A percentile compares a stretch with the other conserved stretches of the same genome.
Evolutionary conservation across 495 filamentous ascomycete species (phyloP).

Genomic region (Cercophora scortea): DNA sequence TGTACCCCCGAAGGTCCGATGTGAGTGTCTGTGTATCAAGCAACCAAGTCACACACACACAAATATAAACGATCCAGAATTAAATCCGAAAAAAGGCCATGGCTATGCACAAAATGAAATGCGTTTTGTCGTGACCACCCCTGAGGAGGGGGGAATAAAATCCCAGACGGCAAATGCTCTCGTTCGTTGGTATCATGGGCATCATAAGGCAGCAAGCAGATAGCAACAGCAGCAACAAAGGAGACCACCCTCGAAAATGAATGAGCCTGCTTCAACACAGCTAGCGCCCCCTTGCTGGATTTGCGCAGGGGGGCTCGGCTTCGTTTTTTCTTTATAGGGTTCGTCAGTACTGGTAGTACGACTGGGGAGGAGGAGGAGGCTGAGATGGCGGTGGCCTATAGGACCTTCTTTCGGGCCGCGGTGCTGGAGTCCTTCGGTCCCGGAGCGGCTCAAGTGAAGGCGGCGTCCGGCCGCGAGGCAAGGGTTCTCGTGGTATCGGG

Average conservation of each 20-base stretch:
- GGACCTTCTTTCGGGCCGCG: conserved; percentile 14
- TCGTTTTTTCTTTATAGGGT: too few relatives aligned
- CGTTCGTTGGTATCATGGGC: conserved; percentile 10
- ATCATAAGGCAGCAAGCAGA: neutral
- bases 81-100: too few relatives aligned
- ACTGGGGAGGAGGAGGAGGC: conserved; percentile 19
- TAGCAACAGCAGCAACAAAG: conserved; percentile 1
- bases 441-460: conserved; percentile 23
- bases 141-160: neutral
- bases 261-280: too few relatives aligned
- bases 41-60: too few relatives aligned
- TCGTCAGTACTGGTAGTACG: conserved; percentile 14
- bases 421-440: conserved; percentile 25
- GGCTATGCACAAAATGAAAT: too few relatives aligned
- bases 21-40: too few relatives aligned
- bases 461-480: conserved; percentile 23
- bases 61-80: too few relatives aligned
- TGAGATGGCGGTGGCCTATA: conserved; percentile 19
- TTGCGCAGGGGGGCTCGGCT: too few relatives aligned
- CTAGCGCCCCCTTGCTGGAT: too few relatives aligned
- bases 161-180: conserved; percentile 8
- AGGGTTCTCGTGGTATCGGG: neutral
- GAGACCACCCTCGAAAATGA: neutral
- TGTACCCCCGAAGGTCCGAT: too few relatives aligned
- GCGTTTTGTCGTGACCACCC: too few relatives aligned